A percentile compares a stretch with the other conserved stretches of the same genome.
These are phyloP conservation scores for Fraxinus ornus DNA, from an alignment of 305 asterid genomes.

Conservation along the genomic window DNA sequence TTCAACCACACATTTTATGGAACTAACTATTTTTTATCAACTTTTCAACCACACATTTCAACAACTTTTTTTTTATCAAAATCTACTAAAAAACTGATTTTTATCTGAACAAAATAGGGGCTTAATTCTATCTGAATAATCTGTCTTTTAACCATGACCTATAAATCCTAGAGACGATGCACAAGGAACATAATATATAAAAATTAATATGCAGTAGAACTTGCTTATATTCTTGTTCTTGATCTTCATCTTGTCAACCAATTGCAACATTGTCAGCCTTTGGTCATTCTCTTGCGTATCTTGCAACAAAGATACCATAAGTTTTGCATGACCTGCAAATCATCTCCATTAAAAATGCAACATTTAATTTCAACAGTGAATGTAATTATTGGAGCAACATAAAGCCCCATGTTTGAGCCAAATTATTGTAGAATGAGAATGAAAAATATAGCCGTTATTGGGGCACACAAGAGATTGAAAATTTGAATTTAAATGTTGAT, in stretches of 20 bases:
- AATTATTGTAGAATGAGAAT: too few relatives aligned
- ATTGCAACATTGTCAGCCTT: constrained; percentile 76
- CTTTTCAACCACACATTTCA: not conserved
- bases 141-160: not conserved
- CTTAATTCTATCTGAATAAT: not conserved
- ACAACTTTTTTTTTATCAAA: not conserved
- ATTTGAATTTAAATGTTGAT: too few relatives aligned
- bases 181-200: constrained; percentile 9
- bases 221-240: constrained; percentile 63
- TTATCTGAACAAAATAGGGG: not conserved
- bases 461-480: too few relatives aligned
- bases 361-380: constrained; percentile 6
- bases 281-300: constrained; percentile 75
- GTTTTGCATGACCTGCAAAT: constrained; percentile 70
- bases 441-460: too few relatives aligned
- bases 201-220: constrained; percentile 30
- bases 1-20: not conserved
- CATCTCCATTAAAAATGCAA: constrained; percentile 18
- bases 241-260: constrained; percentile 79
- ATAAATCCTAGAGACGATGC: constrained; percentile 10
- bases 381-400: not conserved
- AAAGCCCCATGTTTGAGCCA: not conserved
- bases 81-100: not conserved
- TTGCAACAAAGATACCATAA: constrained; percentile 60
- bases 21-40: not conserved